A percentile compares a stretch with the other conserved stretches of the same genome.
phyloP scores from a whole-genome alignment of 805 yeast species.

The Tetrapisispora iriomotensis region DNA sequence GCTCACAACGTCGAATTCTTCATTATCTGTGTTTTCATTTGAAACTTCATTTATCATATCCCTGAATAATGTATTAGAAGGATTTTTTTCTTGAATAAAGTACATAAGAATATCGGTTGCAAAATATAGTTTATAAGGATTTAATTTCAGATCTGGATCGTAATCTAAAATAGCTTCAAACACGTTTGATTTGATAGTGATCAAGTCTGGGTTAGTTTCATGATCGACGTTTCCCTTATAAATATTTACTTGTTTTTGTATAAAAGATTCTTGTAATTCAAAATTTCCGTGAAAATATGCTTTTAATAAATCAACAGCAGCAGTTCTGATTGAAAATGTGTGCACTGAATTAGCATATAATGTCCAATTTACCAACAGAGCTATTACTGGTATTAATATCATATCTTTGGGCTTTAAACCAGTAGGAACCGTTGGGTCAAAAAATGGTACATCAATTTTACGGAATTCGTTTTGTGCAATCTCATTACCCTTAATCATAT shows the following conservation, averaged over 20 bases:
- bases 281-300: conserved; percentile 59
- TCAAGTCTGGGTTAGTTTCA: conserved; percentile 21
- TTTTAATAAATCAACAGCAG: conserved; percentile 54
- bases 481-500: conserved; percentile 56
- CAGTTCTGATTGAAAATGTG: conserved; percentile 69
- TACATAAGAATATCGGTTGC: conserved; percentile 56
- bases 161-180: conserved; percentile 66
- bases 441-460: conserved; percentile 82
- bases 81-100: conserved; percentile 35
- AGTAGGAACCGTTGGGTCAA: conserved; percentile 59
- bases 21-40: conserved; percentile 28
- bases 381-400: conserved; percentile 52
- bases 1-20: conserved; percentile 44
- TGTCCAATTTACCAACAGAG: conserved; percentile 76
- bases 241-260: conserved; percentile 52
- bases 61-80: conserved; percentile 42
- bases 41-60: conserved; percentile 39
- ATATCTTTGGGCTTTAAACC: conserved; percentile 7
- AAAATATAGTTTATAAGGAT: conserved; percentile 86
- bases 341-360: conserved; percentile 73
- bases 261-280: conserved; percentile 50
- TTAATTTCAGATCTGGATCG: conserved; percentile 58
- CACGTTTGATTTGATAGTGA: conserved; percentile 37
- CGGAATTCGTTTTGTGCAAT: conserved; percentile 63
- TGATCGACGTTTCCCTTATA: conserved; percentile 21